These are phyloP conservation scores for Nepenthes gracilis DNA, from an alignment of 148 eudicot species.

Conservation along the genomic window DNA sequence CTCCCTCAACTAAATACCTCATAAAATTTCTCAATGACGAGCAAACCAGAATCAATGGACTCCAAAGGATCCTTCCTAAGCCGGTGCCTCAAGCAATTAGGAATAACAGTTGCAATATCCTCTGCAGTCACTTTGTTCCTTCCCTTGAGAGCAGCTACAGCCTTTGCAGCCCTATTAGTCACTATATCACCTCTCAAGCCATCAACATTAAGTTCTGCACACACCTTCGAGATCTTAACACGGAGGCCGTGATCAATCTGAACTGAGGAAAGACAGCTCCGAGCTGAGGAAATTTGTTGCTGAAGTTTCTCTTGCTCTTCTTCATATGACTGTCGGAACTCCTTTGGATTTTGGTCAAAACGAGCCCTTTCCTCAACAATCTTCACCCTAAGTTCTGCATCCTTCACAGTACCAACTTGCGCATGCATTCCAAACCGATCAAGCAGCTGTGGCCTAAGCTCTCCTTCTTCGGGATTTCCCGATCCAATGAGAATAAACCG, in stretches of 20 bases:
- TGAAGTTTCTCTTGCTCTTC: constrained; percentile 72
- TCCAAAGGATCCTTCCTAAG: constrained; percentile 94
- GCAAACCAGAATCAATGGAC: constrained; percentile 87
- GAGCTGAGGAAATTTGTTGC: constrained; percentile 48
- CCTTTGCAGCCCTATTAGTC: constrained; percentile 88
- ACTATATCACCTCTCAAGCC: constrained; percentile 96
- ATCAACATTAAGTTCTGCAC: constrained; percentile 88
- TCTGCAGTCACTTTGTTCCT: constrained; percentile 65
- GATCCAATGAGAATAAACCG: constrained; percentile 81
- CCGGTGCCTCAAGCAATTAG: constrained; percentile 86
- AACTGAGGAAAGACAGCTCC: constrained; percentile 52
- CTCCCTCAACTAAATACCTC: constrained; percentile 63
- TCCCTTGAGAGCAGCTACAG: constrained; percentile 84
- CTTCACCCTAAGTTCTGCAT: constrained; percentile 91
- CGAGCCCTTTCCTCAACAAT: constrained; percentile 89
- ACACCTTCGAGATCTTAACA: constrained; percentile 84
- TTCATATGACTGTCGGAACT: constrained; percentile 52
- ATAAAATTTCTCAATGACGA: constrained; percentile 84
- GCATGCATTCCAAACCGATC: constrained; percentile 97
- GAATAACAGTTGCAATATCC: constrained; percentile 93
- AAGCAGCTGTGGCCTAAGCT: constrained; percentile 78
- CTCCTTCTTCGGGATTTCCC: constrained; percentile 92
- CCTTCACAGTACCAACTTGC: constrained; percentile 77
- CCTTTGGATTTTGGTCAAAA: constrained; percentile 74
- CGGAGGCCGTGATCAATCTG: constrained; percentile 72